Evolutionary conservation across 2,329 filamentous ascomycete species (phyloP).

Genomic region (Colletotrichum tabaci): DNA sequence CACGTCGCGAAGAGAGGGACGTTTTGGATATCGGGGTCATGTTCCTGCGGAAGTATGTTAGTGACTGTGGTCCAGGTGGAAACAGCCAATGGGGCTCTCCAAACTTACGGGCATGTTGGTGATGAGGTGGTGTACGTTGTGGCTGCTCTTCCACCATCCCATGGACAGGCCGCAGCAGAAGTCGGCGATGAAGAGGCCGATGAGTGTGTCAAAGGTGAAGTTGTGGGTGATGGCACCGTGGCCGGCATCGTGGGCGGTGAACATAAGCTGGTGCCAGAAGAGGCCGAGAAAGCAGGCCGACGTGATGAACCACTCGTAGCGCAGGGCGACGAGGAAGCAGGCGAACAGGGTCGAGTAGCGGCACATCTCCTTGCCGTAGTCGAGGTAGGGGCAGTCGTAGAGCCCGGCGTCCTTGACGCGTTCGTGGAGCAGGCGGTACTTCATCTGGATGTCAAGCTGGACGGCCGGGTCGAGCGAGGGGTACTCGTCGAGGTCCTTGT

Average conservation of each 20-base stretch:
- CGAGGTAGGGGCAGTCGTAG: conserved; percentile 71
- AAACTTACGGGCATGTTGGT: conserved; percentile 71
- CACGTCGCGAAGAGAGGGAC: conserved; percentile 79
- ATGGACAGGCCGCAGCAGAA: conserved; percentile 77
- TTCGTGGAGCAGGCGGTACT: conserved; percentile 71
- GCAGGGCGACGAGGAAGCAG: conserved; percentile 62
- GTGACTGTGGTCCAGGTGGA: not conserved
- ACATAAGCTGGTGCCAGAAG: conserved; percentile 81
- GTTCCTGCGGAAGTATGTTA: conserved; percentile 56
- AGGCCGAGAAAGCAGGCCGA: conserved; percentile 72
- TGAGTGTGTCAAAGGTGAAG: conserved; percentile 71
- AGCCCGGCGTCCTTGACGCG: conserved; percentile 68
- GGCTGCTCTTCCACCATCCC: conserved; percentile 79
- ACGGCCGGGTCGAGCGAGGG: conserved; percentile 69
- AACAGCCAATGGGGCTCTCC: not conserved
- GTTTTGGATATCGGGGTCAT: conserved; percentile 75
- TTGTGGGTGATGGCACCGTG: conserved; percentile 74
- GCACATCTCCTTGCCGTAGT: conserved; percentile 71
- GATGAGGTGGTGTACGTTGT: conserved; percentile 78
- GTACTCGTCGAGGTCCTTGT: conserved; percentile 56
- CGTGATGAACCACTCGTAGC: conserved; percentile 68
- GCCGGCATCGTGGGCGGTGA: conserved; percentile 76
- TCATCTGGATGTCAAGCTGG: conserved; percentile 68
- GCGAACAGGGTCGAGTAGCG: conserved; percentile 68
- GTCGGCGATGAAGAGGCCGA: conserved; percentile 75